Base-by-base conservation (phyloP, 1,284 basidiomycete species). In the Cutaneotrichosporon spelunceum region DNA sequence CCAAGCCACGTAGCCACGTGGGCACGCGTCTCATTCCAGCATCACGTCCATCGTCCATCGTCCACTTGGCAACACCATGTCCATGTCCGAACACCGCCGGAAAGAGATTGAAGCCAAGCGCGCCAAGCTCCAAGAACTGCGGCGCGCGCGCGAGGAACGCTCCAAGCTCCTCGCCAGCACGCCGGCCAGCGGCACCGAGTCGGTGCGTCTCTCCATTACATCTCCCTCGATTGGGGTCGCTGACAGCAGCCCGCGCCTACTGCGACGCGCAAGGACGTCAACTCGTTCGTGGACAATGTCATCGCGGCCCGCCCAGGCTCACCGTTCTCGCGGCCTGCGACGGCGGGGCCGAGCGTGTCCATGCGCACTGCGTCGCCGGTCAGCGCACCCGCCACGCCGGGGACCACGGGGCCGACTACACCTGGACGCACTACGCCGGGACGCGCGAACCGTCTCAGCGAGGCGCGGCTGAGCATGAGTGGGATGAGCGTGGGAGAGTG, bases 21-120 rank as follows among this genome's bases (percentile, higher is more conserved):
- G 34, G n/a, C n/a, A n/a, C 48, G 19, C 26, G 26, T 29, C 27
- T 13, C 14, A 10, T 13, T 5, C 7, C 23, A 16, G 19, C 24
- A n/a, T 27, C 11, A 19, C 8, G 11, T 26, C 47, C 21, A 27
- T 14, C 47, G n/a, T n/a, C n/a, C n/a, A n/a, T 24, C 8, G 2
- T 27, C 47, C 19, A 34, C 33, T 26, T 36, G 34, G 11, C 52
- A 56, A 52, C 30, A 23, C 9, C 45, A 27, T 21, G 23, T 9
- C 10, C 42, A 77, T 76, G 74, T 63, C 73, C 34, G 79, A 82
- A 56, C 68, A 78, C 55, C 83, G 88, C 44, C 79, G 86, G 70
- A 84, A 87, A 70, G 93, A 97, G 80, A 91, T 98, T 65, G 92
- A 94, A 79, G 90, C 88, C 45, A 99, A 98, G 80, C 83, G 88